phyloP scores from a whole-genome alignment of 2,329 filamentous ascomycete species.

The Incumbomyces delicatus region DNA sequence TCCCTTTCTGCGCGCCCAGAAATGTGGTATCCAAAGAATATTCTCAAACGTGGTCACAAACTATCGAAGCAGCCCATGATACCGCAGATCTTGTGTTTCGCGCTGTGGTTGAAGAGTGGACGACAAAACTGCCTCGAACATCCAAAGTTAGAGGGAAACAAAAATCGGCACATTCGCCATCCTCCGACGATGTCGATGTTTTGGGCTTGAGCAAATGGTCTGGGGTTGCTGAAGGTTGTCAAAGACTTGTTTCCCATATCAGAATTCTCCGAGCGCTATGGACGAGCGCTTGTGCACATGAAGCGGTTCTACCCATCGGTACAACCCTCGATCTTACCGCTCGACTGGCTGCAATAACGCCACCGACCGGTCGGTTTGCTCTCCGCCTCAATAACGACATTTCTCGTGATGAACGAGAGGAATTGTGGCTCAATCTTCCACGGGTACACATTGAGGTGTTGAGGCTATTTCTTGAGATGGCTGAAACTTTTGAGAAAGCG shows the following conservation, averaged over 20 bases:
- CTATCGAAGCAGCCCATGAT: slow-evolving; percentile 56
- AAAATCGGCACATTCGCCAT: slow-evolving; percentile 27
- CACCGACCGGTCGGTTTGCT: slow-evolving; percentile 32
- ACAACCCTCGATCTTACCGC: slow-evolving; percentile 58
- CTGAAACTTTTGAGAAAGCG: slow-evolving; percentile 48
- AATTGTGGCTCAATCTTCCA: slow-evolving; percentile 64
- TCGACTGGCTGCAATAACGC: slow-evolving; percentile 58
- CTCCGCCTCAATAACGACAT: slow-evolving; percentile 62
- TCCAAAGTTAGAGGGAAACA: slow-evolving; percentile 26
- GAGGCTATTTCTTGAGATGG: slow-evolving; percentile 48
- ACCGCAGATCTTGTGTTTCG: slow-evolving; percentile 71
- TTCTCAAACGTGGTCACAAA: slow-evolving; percentile 53
- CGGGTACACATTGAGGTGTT: slow-evolving; percentile 64
- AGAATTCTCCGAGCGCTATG: slow-evolving; percentile 56
- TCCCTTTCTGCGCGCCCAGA: slow-evolving; percentile 75
- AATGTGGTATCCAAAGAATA: slow-evolving; percentile 69
- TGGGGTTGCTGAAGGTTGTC: slow-evolving; percentile 62
- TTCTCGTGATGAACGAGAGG: slow-evolving; percentile 69
- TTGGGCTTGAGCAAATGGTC: slow-evolving; percentile 58
- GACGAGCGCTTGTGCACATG: slow-evolving; percentile 51
- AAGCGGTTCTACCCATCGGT: slow-evolving; percentile 59
- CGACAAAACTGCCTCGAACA: slow-evolving; percentile 47
- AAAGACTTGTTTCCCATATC: slow-evolving; percentile 59
- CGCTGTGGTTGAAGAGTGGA: slow-evolving; percentile 71
- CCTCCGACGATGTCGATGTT: slow-evolving; percentile 31